Evolutionary conservation across 1,284 basidiomycete genomes (phyloP).

Genomic region (Cryptococcus sp.): DNA sequence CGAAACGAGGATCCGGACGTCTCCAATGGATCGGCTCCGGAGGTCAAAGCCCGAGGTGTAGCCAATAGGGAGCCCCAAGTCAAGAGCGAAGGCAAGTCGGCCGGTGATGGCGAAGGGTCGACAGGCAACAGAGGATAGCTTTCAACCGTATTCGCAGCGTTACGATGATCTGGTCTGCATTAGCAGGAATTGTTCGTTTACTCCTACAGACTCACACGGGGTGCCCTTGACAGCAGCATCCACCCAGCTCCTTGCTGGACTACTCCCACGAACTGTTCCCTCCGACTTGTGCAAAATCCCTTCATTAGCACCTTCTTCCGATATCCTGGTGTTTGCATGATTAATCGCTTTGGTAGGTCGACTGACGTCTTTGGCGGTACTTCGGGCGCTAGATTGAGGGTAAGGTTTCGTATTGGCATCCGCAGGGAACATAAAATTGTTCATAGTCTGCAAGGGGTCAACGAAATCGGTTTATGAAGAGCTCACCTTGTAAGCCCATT

Average conservation of each 20-base stretch:
- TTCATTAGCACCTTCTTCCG: slow-evolving; percentile 54
- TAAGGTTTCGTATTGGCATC: slow-evolving; percentile 83
- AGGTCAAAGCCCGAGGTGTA: slow-evolving; percentile 75
- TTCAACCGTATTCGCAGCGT: slow-evolving; percentile 50
- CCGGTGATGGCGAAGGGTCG: slow-evolving; percentile 77
- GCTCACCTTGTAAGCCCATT: slow-evolving; percentile 80
- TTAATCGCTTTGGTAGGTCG: slow-evolving; percentile 63
- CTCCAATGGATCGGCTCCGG: slow-evolving; percentile 54
- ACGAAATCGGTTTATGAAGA: not conserved
- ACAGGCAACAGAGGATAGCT: slow-evolving; percentile 71
- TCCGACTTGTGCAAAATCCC: slow-evolving; percentile 40
- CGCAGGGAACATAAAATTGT: slow-evolving; percentile 86
- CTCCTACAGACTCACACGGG: slow-evolving; percentile 41
- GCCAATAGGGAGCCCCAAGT: slow-evolving; percentile 86
- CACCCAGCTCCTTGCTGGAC: slow-evolving; percentile 80
- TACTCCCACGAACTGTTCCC: slow-evolving; percentile 58
- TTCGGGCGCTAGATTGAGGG: slow-evolving; percentile 25
- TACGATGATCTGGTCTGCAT: slow-evolving; percentile 12
- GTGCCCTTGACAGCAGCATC: slow-evolving; percentile 78
- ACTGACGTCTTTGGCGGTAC: slow-evolving; percentile 45
- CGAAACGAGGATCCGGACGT: slow-evolving; percentile 59
- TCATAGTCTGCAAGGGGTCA: slow-evolving; percentile 61
- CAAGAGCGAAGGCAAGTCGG: slow-evolving; percentile 81
- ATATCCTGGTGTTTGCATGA: slow-evolving; percentile 72
- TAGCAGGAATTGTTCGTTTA: not conserved